Conservation (phyloP, 345 rosid species). For the Acer negundo region DNA sequence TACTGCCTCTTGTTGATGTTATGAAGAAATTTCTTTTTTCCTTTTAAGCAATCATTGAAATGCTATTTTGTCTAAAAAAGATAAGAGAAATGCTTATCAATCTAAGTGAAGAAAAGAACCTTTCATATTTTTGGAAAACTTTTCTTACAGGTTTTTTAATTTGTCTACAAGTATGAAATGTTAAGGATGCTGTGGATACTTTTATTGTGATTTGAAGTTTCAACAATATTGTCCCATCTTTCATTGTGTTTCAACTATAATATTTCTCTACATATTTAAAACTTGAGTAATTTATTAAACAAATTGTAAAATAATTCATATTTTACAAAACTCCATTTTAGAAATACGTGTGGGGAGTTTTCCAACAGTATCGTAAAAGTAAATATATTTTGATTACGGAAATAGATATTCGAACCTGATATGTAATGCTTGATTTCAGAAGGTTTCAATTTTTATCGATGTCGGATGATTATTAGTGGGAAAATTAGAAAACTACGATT, state of each 20-base stretch:
- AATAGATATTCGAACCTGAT: too few relatives aligned
- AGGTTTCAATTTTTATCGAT: too few relatives aligned
- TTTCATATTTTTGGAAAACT: constrained; percentile 5
- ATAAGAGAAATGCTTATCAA: constrained; percentile 1
- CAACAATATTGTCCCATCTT: neutral
- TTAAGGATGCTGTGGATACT: neutral
- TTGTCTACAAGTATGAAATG: neutral
- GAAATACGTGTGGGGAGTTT: too few relatives aligned
- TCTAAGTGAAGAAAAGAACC: neutral
- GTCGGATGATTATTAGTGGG: neutral
- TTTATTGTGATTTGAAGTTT: neutral
- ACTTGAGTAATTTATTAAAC: too few relatives aligned
- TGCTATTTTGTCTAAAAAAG: neutral
- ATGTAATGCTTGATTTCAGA: too few relatives aligned
- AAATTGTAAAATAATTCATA: too few relatives aligned
- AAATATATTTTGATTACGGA: too few relatives aligned
- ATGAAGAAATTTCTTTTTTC: neutral
- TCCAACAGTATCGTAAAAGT: too few relatives aligned
- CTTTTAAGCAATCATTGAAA: constrained; percentile 5
- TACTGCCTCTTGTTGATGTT: neutral
- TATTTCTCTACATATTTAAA: too few relatives aligned
- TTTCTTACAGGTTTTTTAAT: neutral
- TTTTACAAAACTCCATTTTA: too few relatives aligned
- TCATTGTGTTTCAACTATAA: too few relatives aligned
- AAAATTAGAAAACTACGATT: neutral